Evolutionary conservation across 2,329 filamentous ascomycete species (phyloP).

Genomic region (Hyphodiscus sp.): DNA sequence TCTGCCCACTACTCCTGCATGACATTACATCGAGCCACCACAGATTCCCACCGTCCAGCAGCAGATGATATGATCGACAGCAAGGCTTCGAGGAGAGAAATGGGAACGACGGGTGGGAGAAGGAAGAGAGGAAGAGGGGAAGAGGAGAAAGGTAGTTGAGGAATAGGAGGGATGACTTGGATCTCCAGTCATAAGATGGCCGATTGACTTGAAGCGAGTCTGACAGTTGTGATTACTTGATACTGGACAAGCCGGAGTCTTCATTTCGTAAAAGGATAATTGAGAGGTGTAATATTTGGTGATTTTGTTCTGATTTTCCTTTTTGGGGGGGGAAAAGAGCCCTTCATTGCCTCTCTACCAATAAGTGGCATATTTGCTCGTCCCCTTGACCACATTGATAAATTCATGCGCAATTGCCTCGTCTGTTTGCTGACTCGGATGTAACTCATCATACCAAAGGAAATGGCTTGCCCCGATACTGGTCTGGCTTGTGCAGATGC

Average conservation of each 20-base stretch:
- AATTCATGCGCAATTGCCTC: constrained; percentile 51
- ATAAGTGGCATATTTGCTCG: constrained; percentile 29
- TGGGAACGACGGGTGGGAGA: too few relatives aligned
- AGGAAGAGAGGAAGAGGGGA: too few relatives aligned
- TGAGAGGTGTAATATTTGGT: not conserved
- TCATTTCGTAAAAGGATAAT: not conserved
- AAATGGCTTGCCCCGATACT: constrained; percentile 48
- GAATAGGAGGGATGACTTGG: not conserved
- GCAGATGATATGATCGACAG: not conserved
- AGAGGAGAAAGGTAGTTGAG: too few relatives aligned
- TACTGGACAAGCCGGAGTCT: not conserved
- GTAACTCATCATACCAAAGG: constrained; percentile 69
- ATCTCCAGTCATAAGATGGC: not conserved
- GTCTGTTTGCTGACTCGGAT: constrained; percentile 61
- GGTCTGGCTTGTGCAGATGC: constrained; percentile 30
- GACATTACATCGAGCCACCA: not conserved
- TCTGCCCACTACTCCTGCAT: not conserved
- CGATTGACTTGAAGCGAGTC: not conserved
- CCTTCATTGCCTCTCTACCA: constrained; percentile 16
- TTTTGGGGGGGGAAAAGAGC: too few relatives aligned
- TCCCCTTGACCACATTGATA: constrained; percentile 45
- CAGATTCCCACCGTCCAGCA: not conserved
- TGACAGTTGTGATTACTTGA: not conserved
- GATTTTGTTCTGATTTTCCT: too few relatives aligned
- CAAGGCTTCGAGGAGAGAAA: not conserved